A percentile compares a stretch with the other conserved stretches of the same genome.
These are phyloP conservation scores for Tricholoma saponaceum DNA, from an alignment of 768 basidiomycete genomes.

Conservation along the genomic window DNA sequence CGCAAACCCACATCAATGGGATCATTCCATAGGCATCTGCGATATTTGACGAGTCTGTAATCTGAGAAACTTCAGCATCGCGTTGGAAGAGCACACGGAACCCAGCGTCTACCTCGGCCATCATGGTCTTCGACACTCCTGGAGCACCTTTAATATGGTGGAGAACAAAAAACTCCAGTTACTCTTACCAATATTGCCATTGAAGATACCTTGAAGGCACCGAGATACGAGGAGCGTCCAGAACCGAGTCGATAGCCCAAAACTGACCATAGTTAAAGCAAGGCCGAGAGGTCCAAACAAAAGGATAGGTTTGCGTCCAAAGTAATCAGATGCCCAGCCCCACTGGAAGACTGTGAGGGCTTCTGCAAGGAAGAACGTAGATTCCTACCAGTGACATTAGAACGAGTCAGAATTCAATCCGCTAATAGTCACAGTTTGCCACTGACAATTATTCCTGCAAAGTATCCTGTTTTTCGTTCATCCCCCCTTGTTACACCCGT, in stretches of 20 bases:
- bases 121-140: slow-evolving; percentile 17
- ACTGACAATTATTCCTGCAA: slow-evolving; percentile 41
- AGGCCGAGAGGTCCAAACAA: slow-evolving; percentile 30
- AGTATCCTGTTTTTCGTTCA: slow-evolving; percentile 38
- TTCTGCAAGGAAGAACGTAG: slow-evolving; percentile 34
- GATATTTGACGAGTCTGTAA: slow-evolving; percentile 24
- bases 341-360: slow-evolving; percentile 27
- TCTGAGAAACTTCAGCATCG: slow-evolving; percentile 7
- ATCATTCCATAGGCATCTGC: slow-evolving; percentile 25
- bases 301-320: slow-evolving; percentile 32
- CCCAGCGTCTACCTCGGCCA: slow-evolving; percentile 13
- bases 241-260: slow-evolving; percentile 28
- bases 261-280: slow-evolving; percentile 24
- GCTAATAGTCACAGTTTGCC: neutral
- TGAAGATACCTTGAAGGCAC: slow-evolving; percentile 27
- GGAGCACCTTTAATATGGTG: neutral
- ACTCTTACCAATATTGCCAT: slow-evolving; percentile 35
- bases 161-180: no score
- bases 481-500: slow-evolving; percentile 40
- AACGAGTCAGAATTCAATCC: neutral
- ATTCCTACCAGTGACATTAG: slow-evolving; percentile 27
- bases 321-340: slow-evolving; percentile 31
- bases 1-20: slow-evolving; percentile 24
- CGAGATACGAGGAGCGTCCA: slow-evolving; percentile 26
- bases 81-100: neutral